phyloP scores from a whole-genome alignment of 2,329 filamentous ascomycete genomes.

The Nectriaceae sp. region DNA sequence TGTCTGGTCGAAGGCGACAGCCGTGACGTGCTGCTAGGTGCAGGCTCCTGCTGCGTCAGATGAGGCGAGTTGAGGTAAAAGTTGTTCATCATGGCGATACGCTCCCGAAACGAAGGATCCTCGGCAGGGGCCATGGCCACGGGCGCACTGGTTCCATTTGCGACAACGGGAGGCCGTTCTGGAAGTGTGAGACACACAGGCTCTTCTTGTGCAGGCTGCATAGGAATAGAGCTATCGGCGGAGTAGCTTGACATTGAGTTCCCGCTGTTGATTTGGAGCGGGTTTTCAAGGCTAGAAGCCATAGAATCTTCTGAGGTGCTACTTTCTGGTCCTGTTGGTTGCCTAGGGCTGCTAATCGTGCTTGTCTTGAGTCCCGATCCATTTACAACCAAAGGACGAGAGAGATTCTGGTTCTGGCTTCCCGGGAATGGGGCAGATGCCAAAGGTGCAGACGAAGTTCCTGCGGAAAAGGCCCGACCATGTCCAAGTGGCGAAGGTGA shows the following conservation, averaged over 20 bases:
- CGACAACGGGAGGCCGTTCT: constrained; percentile 35
- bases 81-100: constrained; percentile 42
- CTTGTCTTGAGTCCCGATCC: constrained; percentile 45
- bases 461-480: constrained; percentile 45
- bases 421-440: constrained; percentile 40
- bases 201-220: constrained; percentile 7
- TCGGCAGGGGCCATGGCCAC: constrained; percentile 27
- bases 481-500: constrained; percentile 60
- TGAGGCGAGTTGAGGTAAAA: constrained; percentile 31
- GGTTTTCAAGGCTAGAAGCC: constrained; percentile 25
- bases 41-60: constrained; percentile 32
- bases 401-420: constrained; percentile 33
- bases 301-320: constrained; percentile 23
- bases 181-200: constrained; percentile 18
- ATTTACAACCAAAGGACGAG: constrained; percentile 56
- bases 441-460: constrained; percentile 42
- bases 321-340: constrained; percentile 15
- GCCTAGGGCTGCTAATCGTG: constrained; percentile 27
- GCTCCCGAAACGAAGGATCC: constrained; percentile 44
- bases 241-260: constrained; percentile 14
- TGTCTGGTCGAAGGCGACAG: constrained; percentile 38
- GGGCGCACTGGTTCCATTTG: constrained; percentile 36
- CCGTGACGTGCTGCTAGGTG: constrained; percentile 28
- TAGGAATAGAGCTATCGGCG: constrained; percentile 12
- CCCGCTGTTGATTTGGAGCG: constrained; percentile 28